Conservation (phyloP, 352 stramenopile genomes). For the Globisporangium barbulae region DNA sequence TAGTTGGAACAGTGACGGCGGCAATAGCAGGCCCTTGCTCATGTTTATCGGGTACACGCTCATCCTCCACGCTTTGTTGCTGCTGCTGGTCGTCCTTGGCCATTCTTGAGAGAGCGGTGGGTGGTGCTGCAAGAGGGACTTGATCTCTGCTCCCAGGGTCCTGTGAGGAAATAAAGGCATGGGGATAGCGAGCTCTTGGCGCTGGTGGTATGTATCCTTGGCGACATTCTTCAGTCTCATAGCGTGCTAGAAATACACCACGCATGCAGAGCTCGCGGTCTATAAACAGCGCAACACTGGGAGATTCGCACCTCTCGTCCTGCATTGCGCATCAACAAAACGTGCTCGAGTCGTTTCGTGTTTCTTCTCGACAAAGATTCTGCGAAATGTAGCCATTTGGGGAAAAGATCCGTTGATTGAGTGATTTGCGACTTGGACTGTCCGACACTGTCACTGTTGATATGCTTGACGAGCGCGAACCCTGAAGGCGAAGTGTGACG, state of each 20-base stretch:
- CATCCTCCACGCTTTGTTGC: background rate
- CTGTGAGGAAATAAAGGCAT: background rate
- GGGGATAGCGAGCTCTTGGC: background rate
- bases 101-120: background rate
- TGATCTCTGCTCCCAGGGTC: background rate
- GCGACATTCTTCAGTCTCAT: background rate
- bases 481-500: background rate
- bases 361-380: background rate
- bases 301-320: background rate
- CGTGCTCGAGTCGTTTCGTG: background rate
- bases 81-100: background rate
- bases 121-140: background rate
- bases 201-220: background rate
- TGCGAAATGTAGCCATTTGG: background rate
- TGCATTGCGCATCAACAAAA: background rate
- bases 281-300: background rate
- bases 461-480: background rate
- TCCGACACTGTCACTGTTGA: no score
- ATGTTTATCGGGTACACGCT: background rate
- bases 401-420: background rate
- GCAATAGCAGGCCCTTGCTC: background rate
- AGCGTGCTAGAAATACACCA: background rate
- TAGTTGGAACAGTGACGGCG: background rate
- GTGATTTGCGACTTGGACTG: background rate
- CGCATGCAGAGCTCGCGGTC: background rate